Evolutionary conservation across 192 early-diverging fungal genomes (phyloP).

Genomic region (Helicostylum pulchrum): DNA sequence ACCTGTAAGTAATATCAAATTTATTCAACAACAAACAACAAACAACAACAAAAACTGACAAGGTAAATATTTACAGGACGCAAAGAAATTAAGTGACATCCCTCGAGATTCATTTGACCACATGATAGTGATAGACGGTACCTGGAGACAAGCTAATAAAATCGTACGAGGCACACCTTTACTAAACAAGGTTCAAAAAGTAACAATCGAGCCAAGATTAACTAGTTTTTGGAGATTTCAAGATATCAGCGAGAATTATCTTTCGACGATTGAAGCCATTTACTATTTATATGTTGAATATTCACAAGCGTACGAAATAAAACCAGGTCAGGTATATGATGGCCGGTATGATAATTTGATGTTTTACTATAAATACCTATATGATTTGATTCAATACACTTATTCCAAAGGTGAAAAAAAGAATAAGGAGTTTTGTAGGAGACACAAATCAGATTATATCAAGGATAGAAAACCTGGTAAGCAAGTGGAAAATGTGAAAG

Average conservation of each 20-base stretch:
- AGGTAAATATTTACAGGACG: slow-evolving; percentile 44
- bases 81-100: slow-evolving; percentile 66
- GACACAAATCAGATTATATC: slow-evolving; percentile 46
- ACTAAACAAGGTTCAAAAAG: slow-evolving; percentile 49
- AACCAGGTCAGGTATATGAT: slow-evolving; percentile 42
- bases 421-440: slow-evolving; percentile 5
- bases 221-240: slow-evolving; percentile 95
- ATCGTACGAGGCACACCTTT: slow-evolving; percentile 50
- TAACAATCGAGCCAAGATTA: slow-evolving; percentile 66
- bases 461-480: slow-evolving; percentile 6
- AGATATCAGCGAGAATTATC: slow-evolving; percentile 60
- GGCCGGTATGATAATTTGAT: slow-evolving; percentile 87
- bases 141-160: slow-evolving; percentile 81
- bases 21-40: background rate
- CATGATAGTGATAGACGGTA: slow-evolving; percentile 92
- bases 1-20: slow-evolving; percentile 44
- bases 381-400: slow-evolving; percentile 76
- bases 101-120: slow-evolving; percentile 64
- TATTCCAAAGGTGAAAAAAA: slow-evolving; percentile 51
- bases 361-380: slow-evolving; percentile 91
- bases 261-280: slow-evolving; percentile 95
- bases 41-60: background rate
- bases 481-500: no score
- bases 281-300: slow-evolving; percentile 92
- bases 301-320: slow-evolving; percentile 47